A percentile compares a stretch with the other conserved stretches of the same genome.
These are phyloP conservation scores for Pyronema domesticum DNA, from an alignment of 495 filamentous ascomycete genomes.

Conservation along the genomic window DNA sequence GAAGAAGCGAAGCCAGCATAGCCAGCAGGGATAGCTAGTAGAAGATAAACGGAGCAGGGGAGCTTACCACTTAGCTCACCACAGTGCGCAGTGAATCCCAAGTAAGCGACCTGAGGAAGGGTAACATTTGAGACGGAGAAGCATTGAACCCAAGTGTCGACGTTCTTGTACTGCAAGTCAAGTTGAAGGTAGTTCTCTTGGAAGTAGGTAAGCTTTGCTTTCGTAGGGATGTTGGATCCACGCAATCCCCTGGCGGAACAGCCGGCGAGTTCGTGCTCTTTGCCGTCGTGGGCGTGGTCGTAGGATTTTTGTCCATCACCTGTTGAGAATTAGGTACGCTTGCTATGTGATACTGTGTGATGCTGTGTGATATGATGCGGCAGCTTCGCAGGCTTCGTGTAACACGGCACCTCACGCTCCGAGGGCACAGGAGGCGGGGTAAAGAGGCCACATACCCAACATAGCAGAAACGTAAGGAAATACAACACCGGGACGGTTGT, in stretches of 20 bases:
- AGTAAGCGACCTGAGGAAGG: conserved; percentile 78
- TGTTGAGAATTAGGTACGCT: background rate
- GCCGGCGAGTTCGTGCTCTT: conserved; percentile 77
- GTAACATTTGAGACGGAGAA: conserved; percentile 51
- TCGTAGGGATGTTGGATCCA: conserved; percentile 58
- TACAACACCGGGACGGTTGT: conserved; percentile 83
- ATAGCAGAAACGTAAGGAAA: conserved; percentile 99
- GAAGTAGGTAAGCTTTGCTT: conserved; percentile 82
- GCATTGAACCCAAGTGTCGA: conserved; percentile 76
- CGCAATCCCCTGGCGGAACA: conserved; percentile 90
- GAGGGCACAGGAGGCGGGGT: background rate
- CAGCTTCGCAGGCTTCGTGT: background rate
- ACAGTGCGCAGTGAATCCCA: conserved; percentile 90
- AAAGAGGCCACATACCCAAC: conserved; percentile 40
- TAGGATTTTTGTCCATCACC: conserved; percentile 72
- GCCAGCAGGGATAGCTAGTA: background rate
- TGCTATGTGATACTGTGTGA: background rate
- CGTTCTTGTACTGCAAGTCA: conserved; percentile 81
- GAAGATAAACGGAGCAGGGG: background rate
- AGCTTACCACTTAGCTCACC: conserved; percentile 55
- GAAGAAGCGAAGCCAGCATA: background rate
- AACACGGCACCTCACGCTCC: no score
- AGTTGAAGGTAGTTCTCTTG: conserved; percentile 83
- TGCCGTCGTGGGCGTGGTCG: conserved; percentile 89
- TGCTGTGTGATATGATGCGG: background rate